Percentiles rank a stretch among this genome's conserved stretches.
These are phyloP conservation scores for Syzygium malaccense DNA, from an alignment of 441 rosid species.

Conservation along the genomic window DNA sequence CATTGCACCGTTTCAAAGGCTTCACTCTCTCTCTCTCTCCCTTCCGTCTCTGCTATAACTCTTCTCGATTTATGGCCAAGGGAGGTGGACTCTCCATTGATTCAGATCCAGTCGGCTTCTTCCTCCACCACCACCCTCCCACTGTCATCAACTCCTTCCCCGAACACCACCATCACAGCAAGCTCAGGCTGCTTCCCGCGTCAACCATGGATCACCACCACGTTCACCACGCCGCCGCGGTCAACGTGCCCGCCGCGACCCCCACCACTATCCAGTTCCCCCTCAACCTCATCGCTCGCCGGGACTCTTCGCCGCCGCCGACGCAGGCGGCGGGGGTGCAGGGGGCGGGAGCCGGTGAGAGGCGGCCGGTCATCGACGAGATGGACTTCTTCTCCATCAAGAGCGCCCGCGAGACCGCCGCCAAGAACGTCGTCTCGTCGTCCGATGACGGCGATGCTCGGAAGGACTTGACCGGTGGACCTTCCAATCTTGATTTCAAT, in stretches of 20 bases:
- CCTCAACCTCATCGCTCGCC: not conserved
- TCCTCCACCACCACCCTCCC: not conserved
- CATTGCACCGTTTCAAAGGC: slow-evolving; percentile 39
- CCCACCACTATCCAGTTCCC: slow-evolving; percentile 3
- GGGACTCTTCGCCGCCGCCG: not conserved
- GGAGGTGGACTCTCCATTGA: slow-evolving; percentile 11
- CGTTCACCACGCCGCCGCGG: not conserved
- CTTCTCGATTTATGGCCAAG: not conserved
- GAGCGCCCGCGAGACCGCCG: not conserved
- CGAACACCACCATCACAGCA: not conserved
- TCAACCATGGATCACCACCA: not conserved
- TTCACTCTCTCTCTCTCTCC: slow-evolving; percentile 14
- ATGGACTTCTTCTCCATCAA: slow-evolving; percentile 11
- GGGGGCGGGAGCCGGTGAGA: not conserved
- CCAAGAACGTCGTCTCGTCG: not conserved
- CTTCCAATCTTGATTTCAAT: slow-evolving; percentile 8
- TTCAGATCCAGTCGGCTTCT: not conserved
- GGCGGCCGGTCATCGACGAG: not conserved
- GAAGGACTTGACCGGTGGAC: not conserved
- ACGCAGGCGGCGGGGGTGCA: not conserved
- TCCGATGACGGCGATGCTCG: not conserved
- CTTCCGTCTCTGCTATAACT: slow-evolving; percentile 3
- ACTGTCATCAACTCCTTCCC: slow-evolving; percentile 36
- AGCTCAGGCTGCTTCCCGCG: not conserved
- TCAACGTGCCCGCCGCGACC: not conserved